These are phyloP conservation scores for Neurospora tetrasperma DNA, from an alignment of 495 filamentous ascomycete species.

Conservation along the genomic window DNA sequence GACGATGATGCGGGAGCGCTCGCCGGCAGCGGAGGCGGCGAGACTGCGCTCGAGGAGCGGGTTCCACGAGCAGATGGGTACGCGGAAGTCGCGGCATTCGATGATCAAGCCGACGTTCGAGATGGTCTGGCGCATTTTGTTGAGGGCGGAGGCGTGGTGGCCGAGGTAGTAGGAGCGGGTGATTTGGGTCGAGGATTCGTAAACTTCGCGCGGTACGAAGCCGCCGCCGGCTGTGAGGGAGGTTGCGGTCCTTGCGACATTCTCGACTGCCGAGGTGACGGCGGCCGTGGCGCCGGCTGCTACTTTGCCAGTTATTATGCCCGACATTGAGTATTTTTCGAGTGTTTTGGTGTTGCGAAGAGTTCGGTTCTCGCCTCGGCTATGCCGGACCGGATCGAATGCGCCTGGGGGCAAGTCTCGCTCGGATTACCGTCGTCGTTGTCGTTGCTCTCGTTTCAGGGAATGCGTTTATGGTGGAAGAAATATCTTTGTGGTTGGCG, in stretches of 20 bases:
- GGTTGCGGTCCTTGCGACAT: conserved; percentile 11
- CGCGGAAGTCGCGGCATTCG: conserved; percentile 89
- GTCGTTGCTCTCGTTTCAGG: neutral
- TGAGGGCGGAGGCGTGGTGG: conserved; percentile 77
- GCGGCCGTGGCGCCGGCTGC: neutral
- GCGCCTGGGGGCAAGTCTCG: neutral
- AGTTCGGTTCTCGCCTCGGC: neutral
- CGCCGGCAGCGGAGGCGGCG: conserved; percentile 33
- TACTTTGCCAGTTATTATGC: conserved; percentile 4
- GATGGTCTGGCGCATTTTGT: conserved; percentile 76
- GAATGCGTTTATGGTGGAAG: neutral
- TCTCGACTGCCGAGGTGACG: neutral
- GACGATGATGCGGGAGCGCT: conserved; percentile 62
- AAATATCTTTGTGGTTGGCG: neutral
- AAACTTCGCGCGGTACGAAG: conserved; percentile 66
- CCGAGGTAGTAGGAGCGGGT: conserved; percentile 94
- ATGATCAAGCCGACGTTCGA: conserved; percentile 77
- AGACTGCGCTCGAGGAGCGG: conserved; percentile 78
- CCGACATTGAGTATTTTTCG: neutral
- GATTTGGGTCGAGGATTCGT: conserved; percentile 53
- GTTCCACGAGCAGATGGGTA: conserved; percentile 81
- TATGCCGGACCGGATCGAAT: neutral
- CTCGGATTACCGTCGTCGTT: neutral
- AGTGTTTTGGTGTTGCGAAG: neutral
- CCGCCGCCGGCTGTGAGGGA: conserved; percentile 15